Conservation (phyloP, 1,284 basidiomycete genomes). For the Sanghuangporus baumii region DNA sequence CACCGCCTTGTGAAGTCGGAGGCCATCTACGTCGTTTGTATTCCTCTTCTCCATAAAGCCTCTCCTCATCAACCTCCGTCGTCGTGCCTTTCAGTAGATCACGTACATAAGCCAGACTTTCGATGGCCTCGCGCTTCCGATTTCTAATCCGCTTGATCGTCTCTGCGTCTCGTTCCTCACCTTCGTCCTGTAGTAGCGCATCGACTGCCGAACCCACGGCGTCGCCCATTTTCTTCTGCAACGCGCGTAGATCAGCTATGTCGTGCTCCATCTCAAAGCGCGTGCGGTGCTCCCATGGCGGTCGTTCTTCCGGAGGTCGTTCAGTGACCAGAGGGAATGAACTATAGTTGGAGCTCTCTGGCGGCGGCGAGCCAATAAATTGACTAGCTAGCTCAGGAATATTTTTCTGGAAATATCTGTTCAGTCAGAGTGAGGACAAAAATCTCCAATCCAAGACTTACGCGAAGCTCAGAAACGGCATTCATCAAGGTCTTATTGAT, state of each 20-base stretch:
- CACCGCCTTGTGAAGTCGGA: constrained; percentile 17
- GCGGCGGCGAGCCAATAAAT: constrained; percentile 49
- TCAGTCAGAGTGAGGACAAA: not conserved
- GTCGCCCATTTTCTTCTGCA: constrained; percentile 59
- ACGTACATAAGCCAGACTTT: constrained; percentile 66
- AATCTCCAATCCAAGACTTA: constrained; percentile 27
- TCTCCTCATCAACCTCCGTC: constrained; percentile 53
- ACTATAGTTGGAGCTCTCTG: constrained; percentile 34
- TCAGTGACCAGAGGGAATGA: constrained; percentile 65
- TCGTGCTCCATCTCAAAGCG: constrained; percentile 65
- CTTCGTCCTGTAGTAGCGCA: constrained; percentile 53
- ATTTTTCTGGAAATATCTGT: constrained; percentile 51
- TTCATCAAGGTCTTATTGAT: constrained; percentile 77
- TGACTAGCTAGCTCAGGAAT: constrained; percentile 74
- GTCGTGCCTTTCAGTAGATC: constrained; percentile 59
- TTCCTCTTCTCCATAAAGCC: constrained; percentile 53
- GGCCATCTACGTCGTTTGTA: constrained; percentile 26
- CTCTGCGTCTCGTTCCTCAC: constrained; percentile 34
- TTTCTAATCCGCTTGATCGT: constrained; percentile 32
- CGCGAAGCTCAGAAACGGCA: constrained; percentile 68
- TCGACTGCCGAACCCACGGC: constrained; percentile 69
- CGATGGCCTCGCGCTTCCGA: constrained; percentile 61
- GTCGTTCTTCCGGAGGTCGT: constrained; percentile 45
- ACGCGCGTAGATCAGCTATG: constrained; percentile 40
- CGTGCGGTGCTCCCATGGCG: constrained; percentile 59